phyloP scores from a whole-genome alignment of 2,329 filamentous ascomycete species.

The Calonectria henricotiae region DNA sequence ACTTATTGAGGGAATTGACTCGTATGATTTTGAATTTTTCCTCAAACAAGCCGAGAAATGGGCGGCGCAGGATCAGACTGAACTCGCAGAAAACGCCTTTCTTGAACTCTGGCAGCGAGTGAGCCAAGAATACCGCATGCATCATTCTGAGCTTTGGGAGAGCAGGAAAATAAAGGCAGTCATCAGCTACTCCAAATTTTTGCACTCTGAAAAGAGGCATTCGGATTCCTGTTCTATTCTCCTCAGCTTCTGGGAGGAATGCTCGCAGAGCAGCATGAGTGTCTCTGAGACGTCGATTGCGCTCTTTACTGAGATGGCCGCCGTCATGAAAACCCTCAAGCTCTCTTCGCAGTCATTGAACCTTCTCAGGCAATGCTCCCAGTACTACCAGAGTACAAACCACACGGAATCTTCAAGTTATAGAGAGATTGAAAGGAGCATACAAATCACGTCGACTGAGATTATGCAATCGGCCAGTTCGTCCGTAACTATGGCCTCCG shows the following conservation, averaged over 20 bases:
- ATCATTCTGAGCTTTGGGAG: slow-evolving; percentile 11
- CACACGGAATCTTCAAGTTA: slow-evolving; percentile 2
- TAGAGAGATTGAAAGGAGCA: slow-evolving; percentile 7
- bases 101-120: slow-evolving; percentile 17
- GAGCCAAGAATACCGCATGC: slow-evolving; percentile 9
- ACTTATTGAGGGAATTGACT: slow-evolving; percentile 5
- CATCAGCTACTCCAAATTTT: slow-evolving; percentile 13
- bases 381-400: slow-evolving; percentile 18
- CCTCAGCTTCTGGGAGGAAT: slow-evolving; percentile 9
- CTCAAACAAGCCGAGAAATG: slow-evolving; percentile 14
- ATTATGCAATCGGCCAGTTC: slow-evolving; percentile 17
- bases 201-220: neutral
- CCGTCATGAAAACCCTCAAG: slow-evolving; percentile 1
- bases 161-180: slow-evolving; percentile 10
- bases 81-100: slow-evolving; percentile 10
- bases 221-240: neutral
- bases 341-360: slow-evolving; percentile 1
- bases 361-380: slow-evolving; percentile 8
- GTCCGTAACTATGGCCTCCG: neutral
- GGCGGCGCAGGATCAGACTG: slow-evolving; percentile 6
- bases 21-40: slow-evolving; percentile 13
- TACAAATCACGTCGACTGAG: slow-evolving; percentile 14
- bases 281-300: neutral
- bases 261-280: slow-evolving; percentile 7
- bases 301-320: neutral